Base-by-base conservation (phyloP, 345 rosid genomes). In the Salix purpurea region DNA sequence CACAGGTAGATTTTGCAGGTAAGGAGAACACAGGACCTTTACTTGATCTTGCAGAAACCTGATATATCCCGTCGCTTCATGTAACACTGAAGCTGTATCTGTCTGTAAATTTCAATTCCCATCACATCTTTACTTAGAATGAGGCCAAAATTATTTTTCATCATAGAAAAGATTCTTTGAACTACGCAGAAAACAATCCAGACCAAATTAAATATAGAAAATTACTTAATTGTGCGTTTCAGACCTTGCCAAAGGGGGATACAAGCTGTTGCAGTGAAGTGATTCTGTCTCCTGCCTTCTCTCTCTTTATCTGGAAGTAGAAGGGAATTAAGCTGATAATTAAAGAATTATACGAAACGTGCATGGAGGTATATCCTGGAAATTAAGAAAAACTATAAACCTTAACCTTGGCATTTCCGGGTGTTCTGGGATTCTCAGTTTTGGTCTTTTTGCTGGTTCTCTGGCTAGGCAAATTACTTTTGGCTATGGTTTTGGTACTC, bases 51-150 rank as follows among this genome's bases (percentile, higher is more conserved):
- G 98, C 79, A 95, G 85, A 78, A 95, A 93, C 84, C 89, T 90
- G 88, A 95, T 95, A 56, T 91, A 95, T 80, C 97, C 99, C 97
- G 90, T 91, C 73, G 99, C 98, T 82, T 95, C 98, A 84, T 95
- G 96, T 36, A 95, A 84, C 77, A 95, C 99, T 4, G 98, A 90
- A 32, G 99, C 93, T 44, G 96, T 90, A 83, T 91, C 99, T n/a
- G 97, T 95, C 99, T 93, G 92, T 77, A 16, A 30, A 60, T 70
- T 74, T 65, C 80, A 83, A 65, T 40, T 62, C 48, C 66, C 76
- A 75, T 39, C 4, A 61, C 30, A 42, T 16, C 28, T 24, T 42
- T 7, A 36, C n/a, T 71, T 54, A 6, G 15, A 16, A 24, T 68
- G 36, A 37, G 3, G 26, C 24, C 61, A 23, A 4, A 58, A 5